Base-by-base conservation (phyloP, 345 rosid genomes). In the Salix viminalis region DNA sequence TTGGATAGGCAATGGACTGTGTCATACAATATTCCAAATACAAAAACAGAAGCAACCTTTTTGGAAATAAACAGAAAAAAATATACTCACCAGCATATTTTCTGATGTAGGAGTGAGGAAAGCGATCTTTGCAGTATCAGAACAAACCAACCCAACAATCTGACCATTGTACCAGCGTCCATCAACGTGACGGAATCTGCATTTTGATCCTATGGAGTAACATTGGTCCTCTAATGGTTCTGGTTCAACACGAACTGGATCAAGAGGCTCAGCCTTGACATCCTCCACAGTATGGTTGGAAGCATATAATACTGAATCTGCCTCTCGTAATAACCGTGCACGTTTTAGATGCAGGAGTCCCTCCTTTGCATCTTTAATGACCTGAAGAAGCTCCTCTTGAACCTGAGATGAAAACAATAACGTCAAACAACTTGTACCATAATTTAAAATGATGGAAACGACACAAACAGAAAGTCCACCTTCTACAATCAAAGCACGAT, bases 91-190 rank as follows among this genome's bases (percentile, higher is more conserved):
- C 97, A 87, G 67, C 99, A 92, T 93, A 73, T 84, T 90, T 77
- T 96, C 98, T 52, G 92, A 87, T 6, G 91, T 96, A 8, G 99
- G 99, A 1, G 87, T 82, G 76, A 96, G 96, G 85, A 93, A 93
- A 83, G 94, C 79, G 66, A 96, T 80, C 90, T 88, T 96, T 4
- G 91, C 94, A 64, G 82, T 81, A 79, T 75, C 80, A 60, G 89
- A 83, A 28, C 85, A 89, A 67, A 85, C 88, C 79, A 89, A 76
- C 39, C 80, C 89, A 75, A 93, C 80, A 82, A 93, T 77, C 52
- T 85, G 89, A 84, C 97, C 99, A 76, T 91, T 84, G 80, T 96
- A 96, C 99, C 99, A 93, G 26, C 91, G 97, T 2, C 99, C 99
- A 84, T 96, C 84, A 9, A 64, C 83, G 70, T 89, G 78, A 16